Conservation (phyloP, 306 rosid genomes). For the Vigna nakashimae region DNA sequence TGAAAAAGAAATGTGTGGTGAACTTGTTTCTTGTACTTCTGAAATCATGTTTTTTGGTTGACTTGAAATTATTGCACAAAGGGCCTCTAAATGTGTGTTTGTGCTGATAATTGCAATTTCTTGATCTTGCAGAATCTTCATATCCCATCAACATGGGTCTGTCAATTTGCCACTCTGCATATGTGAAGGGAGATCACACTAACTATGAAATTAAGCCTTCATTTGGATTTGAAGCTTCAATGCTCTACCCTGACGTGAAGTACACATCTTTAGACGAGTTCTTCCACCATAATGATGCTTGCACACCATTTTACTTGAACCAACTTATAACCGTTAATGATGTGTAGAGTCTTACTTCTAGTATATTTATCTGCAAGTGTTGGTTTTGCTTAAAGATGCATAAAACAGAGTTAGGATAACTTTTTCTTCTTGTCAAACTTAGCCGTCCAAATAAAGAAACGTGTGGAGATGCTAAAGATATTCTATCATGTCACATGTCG, state of each 20-base stretch:
- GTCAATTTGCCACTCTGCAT: conserved; percentile 54
- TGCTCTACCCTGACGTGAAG: conserved; percentile 68
- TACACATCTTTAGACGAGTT: conserved; percentile 57
- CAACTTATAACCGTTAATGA: neutral
- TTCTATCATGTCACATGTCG: neutral
- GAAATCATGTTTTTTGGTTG: neutral
- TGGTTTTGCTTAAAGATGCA: neutral
- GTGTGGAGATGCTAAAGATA: neutral
- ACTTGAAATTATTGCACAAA: neutral
- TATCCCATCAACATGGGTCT: conserved; percentile 16
- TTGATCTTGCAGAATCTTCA: conserved; percentile 28
- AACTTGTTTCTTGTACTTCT: neutral
- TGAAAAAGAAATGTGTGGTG: neutral
- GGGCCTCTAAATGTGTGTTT: neutral
- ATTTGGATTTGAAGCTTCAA: conserved; percentile 70
- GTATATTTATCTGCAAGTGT: neutral
- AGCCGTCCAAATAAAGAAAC: neutral
- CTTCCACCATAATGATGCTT: neutral
- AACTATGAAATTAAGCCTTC: conserved; percentile 67
- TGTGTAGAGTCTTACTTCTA: neutral
- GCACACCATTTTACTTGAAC: conserved; percentile 26
- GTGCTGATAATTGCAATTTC: neutral
- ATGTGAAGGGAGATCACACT: conserved; percentile 59
- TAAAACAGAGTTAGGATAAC: neutral
- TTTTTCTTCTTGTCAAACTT: neutral